These are phyloP conservation scores for Auricularia sp. DNA, from an alignment of 768 basidiomycete genomes.

Conservation along the genomic window DNA sequence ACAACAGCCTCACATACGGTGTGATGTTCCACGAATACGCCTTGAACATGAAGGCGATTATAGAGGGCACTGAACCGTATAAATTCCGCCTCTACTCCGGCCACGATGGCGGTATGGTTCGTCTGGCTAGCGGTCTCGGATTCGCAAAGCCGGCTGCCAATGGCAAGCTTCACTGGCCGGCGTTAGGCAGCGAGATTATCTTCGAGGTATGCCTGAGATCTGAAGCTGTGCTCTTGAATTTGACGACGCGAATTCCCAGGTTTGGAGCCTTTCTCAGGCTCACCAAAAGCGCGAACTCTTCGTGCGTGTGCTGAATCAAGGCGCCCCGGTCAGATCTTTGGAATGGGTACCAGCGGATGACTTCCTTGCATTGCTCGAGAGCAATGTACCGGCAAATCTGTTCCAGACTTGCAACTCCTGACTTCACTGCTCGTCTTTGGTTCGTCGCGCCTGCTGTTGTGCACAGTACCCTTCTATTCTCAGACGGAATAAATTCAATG, in stretches of 20 bases:
- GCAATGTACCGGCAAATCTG: constrained; percentile 24
- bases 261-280: neutral
- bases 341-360: constrained; percentile 26
- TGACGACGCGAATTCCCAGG: neutral
- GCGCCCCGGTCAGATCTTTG: constrained; percentile 26
- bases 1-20: constrained; percentile 36
- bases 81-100: constrained; percentile 35
- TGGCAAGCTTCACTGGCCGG: constrained; percentile 28
- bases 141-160: constrained; percentile 19
- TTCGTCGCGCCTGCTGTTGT: neutral
- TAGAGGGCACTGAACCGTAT: constrained; percentile 21
- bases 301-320: constrained; percentile 36
- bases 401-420: constrained; percentile 7
- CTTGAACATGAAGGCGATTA: constrained; percentile 28
- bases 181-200: constrained; percentile 17
- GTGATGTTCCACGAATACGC: constrained; percentile 37
- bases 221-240: neutral
- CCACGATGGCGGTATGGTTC: constrained; percentile 38
- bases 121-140: constrained; percentile 32
- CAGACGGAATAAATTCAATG: no score
- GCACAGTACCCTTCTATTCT: neutral
- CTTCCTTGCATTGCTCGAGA: constrained; percentile 25
- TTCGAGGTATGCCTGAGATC: constrained; percentile 3
- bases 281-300: constrained; percentile 14
- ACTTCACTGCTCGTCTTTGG: neutral